These are phyloP conservation scores for Claviceps sp. DNA, from an alignment of 2,329 filamentous ascomycete genomes.

Conservation along the genomic window DNA sequence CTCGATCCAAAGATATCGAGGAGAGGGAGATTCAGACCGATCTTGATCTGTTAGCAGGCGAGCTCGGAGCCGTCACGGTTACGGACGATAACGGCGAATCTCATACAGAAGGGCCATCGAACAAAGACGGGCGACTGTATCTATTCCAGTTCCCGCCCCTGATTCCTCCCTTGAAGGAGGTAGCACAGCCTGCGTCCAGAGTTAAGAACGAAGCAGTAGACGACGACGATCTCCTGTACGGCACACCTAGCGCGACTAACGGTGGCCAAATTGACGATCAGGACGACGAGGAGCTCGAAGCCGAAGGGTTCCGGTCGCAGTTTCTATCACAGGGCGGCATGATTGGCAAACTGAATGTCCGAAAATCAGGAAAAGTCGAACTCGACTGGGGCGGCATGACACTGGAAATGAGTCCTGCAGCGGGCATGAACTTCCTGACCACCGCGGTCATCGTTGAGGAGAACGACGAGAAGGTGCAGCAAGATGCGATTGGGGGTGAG, in stretches of 20 bases:
- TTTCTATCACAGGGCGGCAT: slow-evolving; percentile 39
- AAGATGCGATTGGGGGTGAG: slow-evolving; percentile 30
- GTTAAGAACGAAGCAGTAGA: slow-evolving; percentile 30
- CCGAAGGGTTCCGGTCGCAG: slow-evolving; percentile 23
- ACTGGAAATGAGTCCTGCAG: slow-evolving; percentile 37
- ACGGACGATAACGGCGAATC: slow-evolving; percentile 16
- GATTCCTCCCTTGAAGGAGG: slow-evolving; percentile 38
- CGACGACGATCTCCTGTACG: slow-evolving; percentile 24
- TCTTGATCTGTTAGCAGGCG: slow-evolving; percentile 27
- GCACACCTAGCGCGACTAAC: slow-evolving; percentile 4
- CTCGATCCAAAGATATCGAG: slow-evolving; percentile 22
- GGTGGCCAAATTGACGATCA: slow-evolving; percentile 11
- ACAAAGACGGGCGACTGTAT: slow-evolving; percentile 44
- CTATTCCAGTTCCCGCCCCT: slow-evolving; percentile 53
- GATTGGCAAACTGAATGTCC: slow-evolving; percentile 46
- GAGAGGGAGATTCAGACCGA: slow-evolving; percentile 26
- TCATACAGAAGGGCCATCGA: slow-evolving; percentile 16
- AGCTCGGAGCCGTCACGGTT: slow-evolving; percentile 26
- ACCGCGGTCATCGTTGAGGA: slow-evolving; percentile 47
- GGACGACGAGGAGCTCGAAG: slow-evolving; percentile 20
- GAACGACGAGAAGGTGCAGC: slow-evolving; percentile 35
- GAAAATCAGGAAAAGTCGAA: slow-evolving; percentile 48
- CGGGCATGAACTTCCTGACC: slow-evolving; percentile 42
- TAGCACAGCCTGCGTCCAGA: slow-evolving; percentile 14
- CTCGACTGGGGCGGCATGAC: slow-evolving; percentile 48